These are phyloP conservation scores for Geosmithia flava DNA, from an alignment of 2,329 filamentous ascomycete species.

Conservation along the genomic window DNA sequence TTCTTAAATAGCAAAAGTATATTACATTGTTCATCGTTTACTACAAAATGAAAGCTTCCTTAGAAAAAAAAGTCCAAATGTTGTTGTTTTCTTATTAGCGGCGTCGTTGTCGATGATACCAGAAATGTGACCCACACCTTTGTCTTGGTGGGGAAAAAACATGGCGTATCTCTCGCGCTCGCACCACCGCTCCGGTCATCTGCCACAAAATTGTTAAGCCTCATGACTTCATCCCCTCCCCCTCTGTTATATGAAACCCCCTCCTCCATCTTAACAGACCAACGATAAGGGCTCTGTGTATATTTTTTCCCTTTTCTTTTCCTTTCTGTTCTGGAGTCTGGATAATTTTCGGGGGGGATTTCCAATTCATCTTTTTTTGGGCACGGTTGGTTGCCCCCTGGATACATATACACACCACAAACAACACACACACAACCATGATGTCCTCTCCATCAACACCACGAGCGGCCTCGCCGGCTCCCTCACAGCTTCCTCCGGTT, in stretches of 20 bases:
- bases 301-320: background rate
- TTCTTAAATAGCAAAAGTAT: background rate
- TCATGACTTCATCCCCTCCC: background rate
- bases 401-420: background rate
- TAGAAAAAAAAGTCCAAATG: background rate
- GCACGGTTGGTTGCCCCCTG: background rate
- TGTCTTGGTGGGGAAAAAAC: background rate
- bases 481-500: slow-evolving; percentile 45
- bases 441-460: slow-evolving; percentile 20
- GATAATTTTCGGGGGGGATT: too few species aligned
- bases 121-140: background rate
- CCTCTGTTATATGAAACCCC: background rate
- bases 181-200: background rate
- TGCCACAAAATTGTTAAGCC: background rate
- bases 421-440: background rate
- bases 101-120: background rate
- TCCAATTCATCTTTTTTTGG: background rate
- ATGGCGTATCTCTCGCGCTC: background rate
- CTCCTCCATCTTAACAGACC: background rate
- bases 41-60: too few species aligned
- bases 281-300: background rate
- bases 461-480: slow-evolving; percentile 34
- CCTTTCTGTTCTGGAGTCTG: background rate
- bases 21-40: background rate
- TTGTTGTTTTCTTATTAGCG: background rate